Percentiles rank a stretch among this genome's conserved stretches.
Evolutionary conservation across 352 stramenopile genomes (phyloP).

Genomic region (Saprolegnia parasitica): DNA sequence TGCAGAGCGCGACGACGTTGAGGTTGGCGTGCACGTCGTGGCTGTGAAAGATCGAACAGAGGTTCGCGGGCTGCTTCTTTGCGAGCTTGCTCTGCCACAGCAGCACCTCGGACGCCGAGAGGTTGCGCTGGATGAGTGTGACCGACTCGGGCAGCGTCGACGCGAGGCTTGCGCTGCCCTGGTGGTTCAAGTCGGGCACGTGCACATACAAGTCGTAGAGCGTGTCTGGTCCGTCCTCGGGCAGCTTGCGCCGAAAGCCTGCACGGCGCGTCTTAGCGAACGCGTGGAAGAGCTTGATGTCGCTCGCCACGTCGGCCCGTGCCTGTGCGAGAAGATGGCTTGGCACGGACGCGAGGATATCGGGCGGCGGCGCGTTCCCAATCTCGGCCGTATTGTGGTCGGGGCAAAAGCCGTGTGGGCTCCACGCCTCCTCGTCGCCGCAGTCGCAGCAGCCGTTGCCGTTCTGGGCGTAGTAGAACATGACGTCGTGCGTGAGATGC

Average conservation of each 20-base stretch:
- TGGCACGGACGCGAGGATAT: constrained; percentile 24
- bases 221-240: neutral
- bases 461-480: constrained; percentile 93
- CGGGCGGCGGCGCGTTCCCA: neutral
- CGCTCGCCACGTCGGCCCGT: neutral
- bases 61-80: constrained; percentile 2
- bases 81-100: constrained; percentile 26
- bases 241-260: constrained; percentile 6
- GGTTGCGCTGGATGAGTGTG: constrained; percentile 16
- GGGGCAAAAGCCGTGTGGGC: constrained; percentile 91
- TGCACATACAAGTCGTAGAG: constrained; percentile 25
- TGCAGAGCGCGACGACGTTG: constrained; percentile 5
- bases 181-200: constrained; percentile 25
- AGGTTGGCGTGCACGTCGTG: neutral
- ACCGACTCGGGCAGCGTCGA: constrained; percentile 24
- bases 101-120: constrained; percentile 22
- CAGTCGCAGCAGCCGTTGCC: constrained; percentile 97
- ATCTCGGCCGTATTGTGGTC: constrained; percentile 67
- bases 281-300: constrained; percentile 6
- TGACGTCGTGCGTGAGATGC: constrained; percentile 93
- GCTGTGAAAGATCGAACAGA: neutral
- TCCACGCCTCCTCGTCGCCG: constrained; percentile 95
- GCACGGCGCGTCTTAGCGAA: neutral
- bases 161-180: neutral
- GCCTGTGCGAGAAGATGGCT: neutral